phyloP scores from a whole-genome alignment of 106 monocot genomes.

The Alisma plantagoaquatica region DNA sequence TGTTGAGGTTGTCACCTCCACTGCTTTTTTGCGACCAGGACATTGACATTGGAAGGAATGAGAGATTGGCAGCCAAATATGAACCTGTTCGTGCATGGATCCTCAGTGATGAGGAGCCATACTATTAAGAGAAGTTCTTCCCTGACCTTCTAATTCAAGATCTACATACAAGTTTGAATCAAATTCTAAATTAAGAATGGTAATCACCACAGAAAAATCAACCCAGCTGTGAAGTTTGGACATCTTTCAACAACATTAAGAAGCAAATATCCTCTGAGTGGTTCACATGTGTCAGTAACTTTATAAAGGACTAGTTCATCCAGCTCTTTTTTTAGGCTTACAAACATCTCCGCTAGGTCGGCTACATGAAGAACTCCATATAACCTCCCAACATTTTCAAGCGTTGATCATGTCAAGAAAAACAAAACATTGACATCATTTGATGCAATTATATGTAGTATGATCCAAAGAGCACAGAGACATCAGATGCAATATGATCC shows the following conservation, averaged over 20 bases:
- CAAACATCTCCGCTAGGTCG: constrained; percentile 61
- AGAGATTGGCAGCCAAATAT: constrained; percentile 68
- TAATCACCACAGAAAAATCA: too few species aligned
- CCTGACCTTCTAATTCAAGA: constrained; percentile 59
- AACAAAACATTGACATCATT: too few species aligned
- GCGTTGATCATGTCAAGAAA: constrained; percentile 92
- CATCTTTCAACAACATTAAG: too few species aligned
- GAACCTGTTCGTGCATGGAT: constrained; percentile 71
- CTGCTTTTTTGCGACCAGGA: constrained; percentile 13
- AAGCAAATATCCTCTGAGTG: too few species aligned
- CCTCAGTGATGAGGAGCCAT: constrained; percentile 59
- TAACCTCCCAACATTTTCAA: constrained; percentile 98
- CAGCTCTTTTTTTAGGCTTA: constrained; percentile 73
- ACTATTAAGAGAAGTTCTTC: constrained; percentile 67
- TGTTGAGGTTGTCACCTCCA: constrained; percentile 72
- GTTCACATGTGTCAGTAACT: too few species aligned
- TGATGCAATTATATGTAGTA: too few species aligned
- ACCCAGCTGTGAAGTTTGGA: too few species aligned
- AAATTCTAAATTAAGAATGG: too few species aligned
- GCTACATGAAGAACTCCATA: constrained; percentile 93
- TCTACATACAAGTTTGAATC: too few species aligned
- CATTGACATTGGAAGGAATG: constrained; percentile 35
- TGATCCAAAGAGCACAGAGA: too few species aligned
- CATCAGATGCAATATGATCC: too few species aligned
- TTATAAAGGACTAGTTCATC: constrained; percentile 65